Percentiles rank a stretch among this genome's conserved stretches.
These are phyloP conservation scores for Umbellularia californica DNA, from an alignment of 164 flowering plant species.

Conservation along the genomic window DNA sequence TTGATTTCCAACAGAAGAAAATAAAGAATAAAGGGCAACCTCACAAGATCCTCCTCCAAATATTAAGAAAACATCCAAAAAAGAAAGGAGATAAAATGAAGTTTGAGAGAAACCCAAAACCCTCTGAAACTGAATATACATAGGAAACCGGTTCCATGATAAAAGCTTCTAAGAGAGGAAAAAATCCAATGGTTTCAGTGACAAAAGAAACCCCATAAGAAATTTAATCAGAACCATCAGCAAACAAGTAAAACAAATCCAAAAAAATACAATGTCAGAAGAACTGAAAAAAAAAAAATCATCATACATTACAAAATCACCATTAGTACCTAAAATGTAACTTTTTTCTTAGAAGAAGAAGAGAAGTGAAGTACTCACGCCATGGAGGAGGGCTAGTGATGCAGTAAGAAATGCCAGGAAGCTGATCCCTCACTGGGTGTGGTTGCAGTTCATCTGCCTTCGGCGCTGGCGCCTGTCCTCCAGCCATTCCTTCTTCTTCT, in stretches of 20 bases:
- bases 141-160: no score
- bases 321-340: background rate
- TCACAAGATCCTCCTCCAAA: no score
- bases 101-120: background rate
- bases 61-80: no score
- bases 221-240: no score
- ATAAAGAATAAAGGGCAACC: no score
- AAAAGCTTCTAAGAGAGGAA: background rate
- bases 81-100: no score
- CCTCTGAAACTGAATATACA: no score
- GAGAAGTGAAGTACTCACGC: slow-evolving; percentile 44
- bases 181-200: background rate
- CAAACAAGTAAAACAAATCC: background rate
- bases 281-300: no score
- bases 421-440: slow-evolving; percentile 72
- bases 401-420: slow-evolving; percentile 61
- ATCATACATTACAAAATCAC: no score
- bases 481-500: slow-evolving; percentile 13
- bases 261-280: no score
- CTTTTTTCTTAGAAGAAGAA: background rate
- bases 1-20: no score
- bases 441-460: slow-evolving; percentile 67
- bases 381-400: slow-evolving; percentile 88
- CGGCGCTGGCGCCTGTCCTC: slow-evolving; percentile 55
- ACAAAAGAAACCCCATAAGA: no score